phyloP scores from a whole-genome alignment of 495 filamentous ascomycete genomes.

The Penicillium salamii region DNA sequence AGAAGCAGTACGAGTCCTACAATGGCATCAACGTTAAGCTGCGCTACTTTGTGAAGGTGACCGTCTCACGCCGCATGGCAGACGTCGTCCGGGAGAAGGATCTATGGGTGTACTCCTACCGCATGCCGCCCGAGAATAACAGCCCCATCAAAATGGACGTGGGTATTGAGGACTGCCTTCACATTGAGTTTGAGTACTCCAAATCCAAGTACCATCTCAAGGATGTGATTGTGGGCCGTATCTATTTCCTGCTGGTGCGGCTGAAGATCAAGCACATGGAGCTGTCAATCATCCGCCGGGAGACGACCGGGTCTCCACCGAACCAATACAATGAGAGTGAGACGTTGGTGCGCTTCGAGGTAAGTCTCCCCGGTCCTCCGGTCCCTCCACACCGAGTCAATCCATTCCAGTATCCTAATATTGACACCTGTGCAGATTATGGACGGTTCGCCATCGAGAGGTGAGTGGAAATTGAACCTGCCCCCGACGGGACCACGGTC shows the following conservation, averaged over 20 bases:
- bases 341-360: conserved; percentile 96
- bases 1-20: conserved; percentile 99
- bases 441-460: conserved; percentile 95
- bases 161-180: conserved; percentile 97
- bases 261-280: conserved; percentile 99
- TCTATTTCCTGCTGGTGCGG: conserved; percentile 97
- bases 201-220: conserved; percentile 99
- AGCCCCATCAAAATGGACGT: conserved; percentile 99
- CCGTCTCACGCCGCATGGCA: conserved; percentile 92
- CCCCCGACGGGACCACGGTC: not conserved
- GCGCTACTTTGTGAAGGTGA: conserved; percentile 96
- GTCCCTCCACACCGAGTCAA: no score
- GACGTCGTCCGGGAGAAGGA: conserved; percentile 99
- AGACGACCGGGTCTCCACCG: conserved; percentile 97
- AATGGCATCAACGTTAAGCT: conserved; percentile 99
- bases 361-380: conserved; percentile 36
- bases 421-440: conserved; percentile 65
- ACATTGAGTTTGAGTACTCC: conserved; percentile 99
- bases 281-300: conserved; percentile 92
- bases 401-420: not conserved
- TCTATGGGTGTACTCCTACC: conserved; percentile 99
- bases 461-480: conserved; percentile 34
- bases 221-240: conserved; percentile 97
- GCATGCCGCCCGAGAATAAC: conserved; percentile 97
- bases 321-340: conserved; percentile 99